Evolutionary conservation across 805 yeast species (phyloP), one percentile per base, ranked within the genome.

Genomic region (Saccharomycopsis schoenii): DNA sequence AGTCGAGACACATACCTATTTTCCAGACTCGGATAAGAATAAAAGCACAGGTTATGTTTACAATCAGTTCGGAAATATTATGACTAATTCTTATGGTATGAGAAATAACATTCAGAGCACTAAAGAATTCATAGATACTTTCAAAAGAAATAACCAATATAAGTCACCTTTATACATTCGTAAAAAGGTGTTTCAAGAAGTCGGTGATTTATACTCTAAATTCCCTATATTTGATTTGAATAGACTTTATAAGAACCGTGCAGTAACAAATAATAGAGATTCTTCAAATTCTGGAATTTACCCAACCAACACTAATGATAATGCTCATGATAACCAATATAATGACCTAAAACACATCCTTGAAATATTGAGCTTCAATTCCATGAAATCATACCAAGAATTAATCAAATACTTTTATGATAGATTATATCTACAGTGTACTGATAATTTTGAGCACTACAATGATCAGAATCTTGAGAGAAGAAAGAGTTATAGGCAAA

Each of bases 351-450:
- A 58, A 17, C 43, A 61, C 25, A 58, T 59, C 47, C 52, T 63
- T 36, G 58, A 58, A 21, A 60, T 59, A 41, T 34, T 63, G 6
- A 57, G 61, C 19, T 63, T 63, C 39, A 59, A 59, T 40, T 61
- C 62, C 29, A 63, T 61, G 64, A 63, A 61, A 43, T 55, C 60
- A 19, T 64, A 62, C 43, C 66, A 62, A 43, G 65, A 61, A 34
- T 50, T 64, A 25, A 58, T 64, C 57, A 62, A 62, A 43, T 64
- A 64, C 43, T 60, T 64, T 42, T 64, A 64, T 43, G 64, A 62
- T 29, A 39, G 66, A 41, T 52, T 64, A 12, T 63, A 62, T 43
- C 36, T 61, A 9, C 64, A 61, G 40, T 19, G 43, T 21, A 36
- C n/a, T 36, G 58, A 55, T 34, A 51, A 50, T 52, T 56, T 34